Evolutionary conservation across 2,329 filamentous ascomycete genomes (phyloP).

Genomic region (Arthroderma sp.): DNA sequence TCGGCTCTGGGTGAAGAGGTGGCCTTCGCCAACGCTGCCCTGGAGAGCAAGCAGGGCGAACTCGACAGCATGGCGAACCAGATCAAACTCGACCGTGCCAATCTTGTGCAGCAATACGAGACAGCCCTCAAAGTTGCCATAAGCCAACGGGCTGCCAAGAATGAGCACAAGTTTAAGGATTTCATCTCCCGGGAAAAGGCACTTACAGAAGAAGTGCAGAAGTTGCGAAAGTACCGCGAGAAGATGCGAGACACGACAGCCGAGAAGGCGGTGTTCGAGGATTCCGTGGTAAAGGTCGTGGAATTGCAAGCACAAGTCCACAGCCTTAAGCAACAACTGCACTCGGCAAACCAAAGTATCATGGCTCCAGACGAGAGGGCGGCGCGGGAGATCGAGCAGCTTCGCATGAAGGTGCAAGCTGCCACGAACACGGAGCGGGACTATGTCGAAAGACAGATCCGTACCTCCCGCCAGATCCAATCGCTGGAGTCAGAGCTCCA

Average conservation of each 20-base stretch:
- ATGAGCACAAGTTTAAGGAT: constrained; percentile 3
- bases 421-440: not conserved
- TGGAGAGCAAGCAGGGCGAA: not conserved
- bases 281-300: constrained; percentile 48
- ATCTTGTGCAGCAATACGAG: not conserved
- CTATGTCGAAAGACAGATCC: not conserved
- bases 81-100: not conserved
- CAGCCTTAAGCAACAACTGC: constrained; percentile 8
- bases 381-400: not conserved
- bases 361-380: not conserved
- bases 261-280: constrained; percentile 63
- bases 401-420: constrained; percentile 5
- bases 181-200: not conserved
- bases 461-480: not conserved
- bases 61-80: not conserved
- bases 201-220: constrained; percentile 1
- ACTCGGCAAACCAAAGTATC: not conserved
- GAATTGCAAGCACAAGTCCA: constrained; percentile 2
- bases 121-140: not conserved
- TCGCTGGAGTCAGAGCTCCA: not conserved
- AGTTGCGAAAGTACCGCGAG: not conserved
- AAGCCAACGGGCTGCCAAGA: not conserved
- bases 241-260: constrained; percentile 55
- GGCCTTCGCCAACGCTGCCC: not conserved
- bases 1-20: constrained; percentile 1